Conservation (phyloP, 148 eudicot genomes). For the Talinum fruticosum region DNA sequence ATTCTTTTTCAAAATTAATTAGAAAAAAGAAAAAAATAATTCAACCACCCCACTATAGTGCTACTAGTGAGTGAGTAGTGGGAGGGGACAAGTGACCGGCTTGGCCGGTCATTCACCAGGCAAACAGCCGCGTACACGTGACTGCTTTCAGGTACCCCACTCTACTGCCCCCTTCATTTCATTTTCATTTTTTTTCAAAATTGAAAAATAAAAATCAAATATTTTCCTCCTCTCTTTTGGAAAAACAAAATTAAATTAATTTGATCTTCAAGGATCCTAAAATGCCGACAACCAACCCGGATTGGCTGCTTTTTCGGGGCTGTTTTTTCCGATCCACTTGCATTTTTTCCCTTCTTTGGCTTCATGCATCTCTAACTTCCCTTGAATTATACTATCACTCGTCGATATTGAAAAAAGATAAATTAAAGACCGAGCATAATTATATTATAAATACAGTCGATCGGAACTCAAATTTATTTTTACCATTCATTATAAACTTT, state of each 20-base stretch:
- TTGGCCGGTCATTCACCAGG: constrained; percentile 27
- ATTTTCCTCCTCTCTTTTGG: background rate
- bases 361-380: no score
- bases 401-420: no score
- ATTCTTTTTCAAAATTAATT: background rate
- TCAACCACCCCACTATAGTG: background rate
- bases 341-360: background rate
- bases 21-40: background rate
- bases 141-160: constrained; percentile 4
- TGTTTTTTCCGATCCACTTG: no score
- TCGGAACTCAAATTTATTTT: no score
- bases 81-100: constrained; percentile 16
- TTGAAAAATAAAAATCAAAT: no score
- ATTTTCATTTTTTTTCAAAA: background rate
- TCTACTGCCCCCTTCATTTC: background rate
- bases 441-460: no score
- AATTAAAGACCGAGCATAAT: no score
- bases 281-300: background rate
- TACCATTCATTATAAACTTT: no score
- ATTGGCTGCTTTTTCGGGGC: background rate
- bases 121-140: constrained; percentile 29
- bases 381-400: no score
- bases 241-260: background rate
- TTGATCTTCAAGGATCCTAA: constrained; percentile 1
- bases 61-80: background rate